Conservation (phyloP, 1,284 basidiomycete genomes). For the Tylopilus sp. region DNA sequence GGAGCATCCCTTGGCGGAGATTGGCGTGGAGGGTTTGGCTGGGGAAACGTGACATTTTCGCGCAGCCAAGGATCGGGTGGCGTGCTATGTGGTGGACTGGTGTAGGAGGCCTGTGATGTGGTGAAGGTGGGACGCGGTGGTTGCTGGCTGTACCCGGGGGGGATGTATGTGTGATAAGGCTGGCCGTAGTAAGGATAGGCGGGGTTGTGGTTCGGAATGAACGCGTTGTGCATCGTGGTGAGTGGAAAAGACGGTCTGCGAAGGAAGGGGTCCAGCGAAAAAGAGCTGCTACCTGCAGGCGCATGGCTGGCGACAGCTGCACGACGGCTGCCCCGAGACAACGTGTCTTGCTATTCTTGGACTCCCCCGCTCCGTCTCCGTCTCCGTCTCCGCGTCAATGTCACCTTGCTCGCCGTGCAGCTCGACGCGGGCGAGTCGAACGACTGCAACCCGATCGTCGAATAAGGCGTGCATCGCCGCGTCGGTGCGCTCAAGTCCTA, state of each 20-base stretch:
- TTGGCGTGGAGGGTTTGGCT: slow-evolving; percentile 12
- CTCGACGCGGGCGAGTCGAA: background rate
- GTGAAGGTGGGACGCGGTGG: slow-evolving; percentile 11
- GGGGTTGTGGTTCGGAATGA: slow-evolving; percentile 19
- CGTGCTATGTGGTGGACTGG: slow-evolving; percentile 19
- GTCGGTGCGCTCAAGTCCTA: background rate
- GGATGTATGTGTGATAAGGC: slow-evolving; percentile 35
- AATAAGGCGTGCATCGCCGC: background rate
- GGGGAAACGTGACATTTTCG: slow-evolving; percentile 24
- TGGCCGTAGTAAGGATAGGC: slow-evolving; percentile 36
- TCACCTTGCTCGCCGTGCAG: background rate
- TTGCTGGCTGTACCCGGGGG: slow-evolving; percentile 29
- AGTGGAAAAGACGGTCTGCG: slow-evolving; percentile 3
- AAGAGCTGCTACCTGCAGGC: slow-evolving; percentile 10
- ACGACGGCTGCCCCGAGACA: slow-evolving; percentile 13
- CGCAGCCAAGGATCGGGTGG: slow-evolving; percentile 28
- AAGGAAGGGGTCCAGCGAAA: slow-evolving; percentile 8
- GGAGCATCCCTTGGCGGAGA: slow-evolving; percentile 20
- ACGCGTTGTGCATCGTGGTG: slow-evolving; percentile 25
- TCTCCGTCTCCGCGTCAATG: background rate
- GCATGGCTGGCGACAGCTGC: slow-evolving; percentile 24
- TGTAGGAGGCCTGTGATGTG: slow-evolving; percentile 13
- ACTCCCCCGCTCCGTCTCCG: background rate
- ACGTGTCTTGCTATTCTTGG: slow-evolving; percentile 31
- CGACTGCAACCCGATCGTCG: background rate